A percentile compares a stretch with the other conserved stretches of the same genome.
phyloP scores from a whole-genome alignment of 1,284 basidiomycete genomes.

The Filobasidium uniguttulatum region DNA sequence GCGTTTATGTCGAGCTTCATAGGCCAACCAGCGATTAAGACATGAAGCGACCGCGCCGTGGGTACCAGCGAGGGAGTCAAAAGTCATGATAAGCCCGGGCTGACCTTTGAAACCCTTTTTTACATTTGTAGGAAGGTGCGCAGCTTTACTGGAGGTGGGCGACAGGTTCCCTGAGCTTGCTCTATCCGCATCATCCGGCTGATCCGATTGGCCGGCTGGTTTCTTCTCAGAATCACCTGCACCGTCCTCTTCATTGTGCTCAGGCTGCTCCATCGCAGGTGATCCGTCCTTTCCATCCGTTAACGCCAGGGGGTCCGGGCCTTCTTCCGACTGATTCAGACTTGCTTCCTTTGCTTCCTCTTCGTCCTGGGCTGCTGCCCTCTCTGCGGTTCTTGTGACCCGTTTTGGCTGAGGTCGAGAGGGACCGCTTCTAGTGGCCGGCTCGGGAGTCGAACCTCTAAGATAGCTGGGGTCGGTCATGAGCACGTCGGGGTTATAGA shows the following conservation, averaged over 20 bases:
- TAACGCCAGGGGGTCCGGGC: neutral
- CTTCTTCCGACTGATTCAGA: neutral
- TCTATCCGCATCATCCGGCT: no score
- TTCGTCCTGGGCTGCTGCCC: neutral
- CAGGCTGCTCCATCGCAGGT: neutral
- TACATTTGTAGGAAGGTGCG: neutral
- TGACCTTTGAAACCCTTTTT: neutral
- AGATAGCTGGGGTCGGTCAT: constrained; percentile 15
- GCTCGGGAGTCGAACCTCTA: neutral
- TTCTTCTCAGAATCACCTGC: no score
- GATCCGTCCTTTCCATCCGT: neutral
- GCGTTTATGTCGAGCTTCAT: constrained; percentile 70
- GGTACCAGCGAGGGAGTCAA: constrained; percentile 67
- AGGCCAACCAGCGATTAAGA: constrained; percentile 54
- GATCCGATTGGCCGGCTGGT: no score
- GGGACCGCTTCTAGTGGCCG: neutral
- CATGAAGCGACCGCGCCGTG: constrained; percentile 53
- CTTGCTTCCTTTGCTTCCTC: neutral
- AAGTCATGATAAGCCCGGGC: constrained; percentile 52
- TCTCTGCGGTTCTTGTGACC: neutral
- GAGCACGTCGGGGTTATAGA: constrained; percentile 58
- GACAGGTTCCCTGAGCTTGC: no score
- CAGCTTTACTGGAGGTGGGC: no score
- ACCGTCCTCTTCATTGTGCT: neutral
- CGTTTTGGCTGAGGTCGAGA: neutral